phyloP scores from a whole-genome alignment of 2,329 filamentous ascomycete genomes.

The Botrytis galanthina region DNA sequence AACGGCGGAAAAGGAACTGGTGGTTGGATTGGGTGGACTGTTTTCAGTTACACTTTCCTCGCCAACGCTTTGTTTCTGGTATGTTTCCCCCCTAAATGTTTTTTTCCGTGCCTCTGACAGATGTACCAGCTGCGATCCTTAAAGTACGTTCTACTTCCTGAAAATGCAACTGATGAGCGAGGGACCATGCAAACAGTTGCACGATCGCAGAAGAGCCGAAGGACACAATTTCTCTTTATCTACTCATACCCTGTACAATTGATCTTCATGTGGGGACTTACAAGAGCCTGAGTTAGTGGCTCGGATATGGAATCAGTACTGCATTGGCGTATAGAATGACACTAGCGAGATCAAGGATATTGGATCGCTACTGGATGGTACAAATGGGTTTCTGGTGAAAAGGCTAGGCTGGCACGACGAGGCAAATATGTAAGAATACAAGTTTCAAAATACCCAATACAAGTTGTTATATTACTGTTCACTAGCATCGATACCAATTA shows the following conservation, averaged over 20 bases:
- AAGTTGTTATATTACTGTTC: background rate
- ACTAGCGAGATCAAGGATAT: background rate
- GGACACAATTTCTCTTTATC: slow-evolving; percentile 88
- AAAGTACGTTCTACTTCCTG: slow-evolving; percentile 91
- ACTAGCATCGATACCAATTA: background rate
- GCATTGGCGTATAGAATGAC: slow-evolving; percentile 7
- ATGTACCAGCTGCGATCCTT: slow-evolving; percentile 77
- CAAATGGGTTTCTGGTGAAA: background rate
- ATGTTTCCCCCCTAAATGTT: slow-evolving; percentile 41
- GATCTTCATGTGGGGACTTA: slow-evolving; percentile 87
- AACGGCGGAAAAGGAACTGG: slow-evolving; percentile 79
- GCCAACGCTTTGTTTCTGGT: slow-evolving; percentile 96
- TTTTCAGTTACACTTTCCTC: slow-evolving; percentile 88
- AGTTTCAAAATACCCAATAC: slow-evolving; percentile 14
- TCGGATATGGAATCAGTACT: slow-evolving; percentile 4
- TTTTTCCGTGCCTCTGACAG: background rate
- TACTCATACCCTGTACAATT: slow-evolving; percentile 95
- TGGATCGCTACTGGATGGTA: slow-evolving; percentile 1
- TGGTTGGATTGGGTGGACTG: slow-evolving; percentile 81
- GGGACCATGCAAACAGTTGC: slow-evolving; percentile 68
- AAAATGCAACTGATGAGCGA: slow-evolving; percentile 64
- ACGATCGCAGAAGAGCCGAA: slow-evolving; percentile 78
- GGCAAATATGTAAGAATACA: slow-evolving; percentile 8
- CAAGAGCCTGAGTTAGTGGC: slow-evolving; percentile 26
- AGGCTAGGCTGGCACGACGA: background rate